phyloP scores from a whole-genome alignment of 2,329 filamentous ascomycete species.

The Alternaria alternata region DNA sequence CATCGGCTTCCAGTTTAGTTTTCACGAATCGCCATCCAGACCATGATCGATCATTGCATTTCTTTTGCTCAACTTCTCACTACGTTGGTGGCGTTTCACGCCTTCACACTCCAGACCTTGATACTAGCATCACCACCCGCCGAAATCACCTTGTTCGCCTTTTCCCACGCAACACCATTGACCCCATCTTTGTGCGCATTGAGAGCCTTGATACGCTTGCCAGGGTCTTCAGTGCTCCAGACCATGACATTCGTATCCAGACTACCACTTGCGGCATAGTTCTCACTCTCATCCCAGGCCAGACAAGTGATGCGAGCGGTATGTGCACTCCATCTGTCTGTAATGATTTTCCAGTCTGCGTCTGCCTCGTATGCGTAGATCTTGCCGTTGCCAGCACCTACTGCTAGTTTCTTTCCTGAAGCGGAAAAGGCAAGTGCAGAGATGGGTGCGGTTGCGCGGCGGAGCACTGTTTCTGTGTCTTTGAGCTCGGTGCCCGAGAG shows the following conservation, averaged over 20 bases:
- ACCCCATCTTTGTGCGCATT: conserved; percentile 98
- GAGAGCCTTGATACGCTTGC: conserved; percentile 79
- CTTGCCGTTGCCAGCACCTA: conserved; percentile 84
- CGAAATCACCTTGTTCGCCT: conserved; percentile 71
- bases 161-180: conserved; percentile 83
- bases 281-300: conserved; percentile 78
- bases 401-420: conserved; percentile 79
- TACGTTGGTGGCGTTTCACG: conserved; percentile 20
- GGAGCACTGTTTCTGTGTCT: conserved; percentile 63
- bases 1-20: too few relatives aligned
- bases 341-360: conserved; percentile 73
- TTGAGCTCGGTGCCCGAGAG: conserved; percentile 66
- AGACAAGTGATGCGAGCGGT: conserved; percentile 72
- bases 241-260: conserved; percentile 92
- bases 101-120: conserved; percentile 76
- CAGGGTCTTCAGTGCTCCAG: conserved; percentile 86
- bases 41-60: conserved; percentile 1
- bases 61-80: background rate
- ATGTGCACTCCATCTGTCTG: conserved; percentile 79
- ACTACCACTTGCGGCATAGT: conserved; percentile 82
- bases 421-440: conserved; percentile 85
- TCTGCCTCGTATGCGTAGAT: conserved; percentile 79
- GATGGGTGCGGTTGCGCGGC: conserved; percentile 74
- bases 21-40: background rate
- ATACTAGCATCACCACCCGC: conserved; percentile 87